Evolutionary conservation across 202 grass and related monocot genomes (phyloP).

Genomic region (Eragrostis tef): DNA sequence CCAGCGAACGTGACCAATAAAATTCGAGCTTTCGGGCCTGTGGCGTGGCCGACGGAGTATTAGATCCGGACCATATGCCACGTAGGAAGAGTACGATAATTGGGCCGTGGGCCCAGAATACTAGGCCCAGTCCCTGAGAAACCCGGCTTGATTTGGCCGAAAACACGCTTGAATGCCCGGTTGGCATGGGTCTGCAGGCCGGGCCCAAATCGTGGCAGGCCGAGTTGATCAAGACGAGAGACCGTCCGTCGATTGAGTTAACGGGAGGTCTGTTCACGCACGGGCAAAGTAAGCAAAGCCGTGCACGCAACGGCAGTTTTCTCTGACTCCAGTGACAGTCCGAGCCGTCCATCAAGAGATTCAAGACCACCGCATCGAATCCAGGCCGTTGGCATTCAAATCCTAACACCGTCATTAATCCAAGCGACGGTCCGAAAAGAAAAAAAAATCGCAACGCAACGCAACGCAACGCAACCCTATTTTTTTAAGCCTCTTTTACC

Average conservation of each 20-base stretch:
- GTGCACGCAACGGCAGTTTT: background rate
- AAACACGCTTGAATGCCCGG: background rate
- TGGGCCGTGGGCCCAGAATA: background rate
- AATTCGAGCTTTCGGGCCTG: slow-evolving; percentile 43
- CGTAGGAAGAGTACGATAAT: slow-evolving; percentile 24
- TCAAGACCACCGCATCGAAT: too few species aligned
- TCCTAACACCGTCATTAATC: background rate
- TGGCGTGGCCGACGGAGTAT: slow-evolving; percentile 37
- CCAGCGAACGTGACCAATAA: slow-evolving; percentile 80
- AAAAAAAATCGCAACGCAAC: background rate
- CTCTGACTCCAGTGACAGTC: background rate
- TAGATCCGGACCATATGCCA: slow-evolving; percentile 16
- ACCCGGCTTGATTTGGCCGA: background rate
- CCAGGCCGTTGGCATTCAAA: background rate
- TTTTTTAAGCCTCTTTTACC: too few species aligned
- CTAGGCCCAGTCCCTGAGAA: background rate
- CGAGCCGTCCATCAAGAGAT: background rate
- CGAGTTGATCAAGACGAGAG: background rate
- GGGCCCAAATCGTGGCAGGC: background rate
- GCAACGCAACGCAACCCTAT: slow-evolving; percentile 40
- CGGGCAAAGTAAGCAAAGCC: background rate
- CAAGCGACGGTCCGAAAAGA: background rate
- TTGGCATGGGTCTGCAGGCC: background rate
- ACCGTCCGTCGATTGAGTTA: background rate
- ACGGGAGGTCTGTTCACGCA: background rate